phyloP scores from a whole-genome alignment of 495 filamentous ascomycete genomes.

The Hypoxylon cercidicola region DNA sequence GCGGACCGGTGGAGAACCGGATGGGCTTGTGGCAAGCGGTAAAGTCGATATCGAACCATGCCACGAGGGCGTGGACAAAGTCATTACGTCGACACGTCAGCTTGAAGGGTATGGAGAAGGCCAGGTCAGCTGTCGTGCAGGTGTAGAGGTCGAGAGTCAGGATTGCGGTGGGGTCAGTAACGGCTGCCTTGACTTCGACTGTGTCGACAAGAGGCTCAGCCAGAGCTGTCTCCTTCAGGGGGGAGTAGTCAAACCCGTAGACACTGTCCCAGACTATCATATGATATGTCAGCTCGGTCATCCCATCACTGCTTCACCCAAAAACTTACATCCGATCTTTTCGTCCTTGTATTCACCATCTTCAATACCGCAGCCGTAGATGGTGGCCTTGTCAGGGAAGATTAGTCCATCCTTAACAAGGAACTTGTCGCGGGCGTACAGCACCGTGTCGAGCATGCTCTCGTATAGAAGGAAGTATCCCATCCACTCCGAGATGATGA shows the following conservation, averaged over 20 bases:
- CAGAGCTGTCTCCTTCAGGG: constrained; percentile 75
- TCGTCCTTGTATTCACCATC: constrained; percentile 85
- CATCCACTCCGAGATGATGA: constrained; percentile 99
- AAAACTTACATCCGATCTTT: constrained; percentile 70
- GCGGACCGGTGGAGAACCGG: constrained; percentile 85
- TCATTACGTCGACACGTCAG: constrained; percentile 81
- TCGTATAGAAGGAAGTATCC: constrained; percentile 94
- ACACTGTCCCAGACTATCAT: constrained; percentile 80
- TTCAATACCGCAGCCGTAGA: constrained; percentile 85
- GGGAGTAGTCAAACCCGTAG: constrained; percentile 80
- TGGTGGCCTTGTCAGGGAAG: constrained; percentile 89
- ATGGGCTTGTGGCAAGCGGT: constrained; percentile 91
- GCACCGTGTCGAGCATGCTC: constrained; percentile 93
- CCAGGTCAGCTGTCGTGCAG: constrained; percentile 70
- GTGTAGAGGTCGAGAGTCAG: constrained; percentile 79
- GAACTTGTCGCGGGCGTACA: constrained; percentile 88
- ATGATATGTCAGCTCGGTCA: constrained; percentile 39
- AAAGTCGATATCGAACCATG: constrained; percentile 99
- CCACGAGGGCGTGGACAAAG: constrained; percentile 93
- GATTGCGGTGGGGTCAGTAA: constrained; percentile 75
- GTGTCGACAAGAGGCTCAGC: constrained; percentile 78
- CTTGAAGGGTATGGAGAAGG: constrained; percentile 71
- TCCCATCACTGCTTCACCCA: constrained; percentile 22
- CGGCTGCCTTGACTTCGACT: constrained; percentile 76
- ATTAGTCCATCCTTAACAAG: constrained; percentile 81